Conservation (phyloP, 2,329 filamentous ascomycete genomes). For the Ascosphaera aggregata region DNA sequence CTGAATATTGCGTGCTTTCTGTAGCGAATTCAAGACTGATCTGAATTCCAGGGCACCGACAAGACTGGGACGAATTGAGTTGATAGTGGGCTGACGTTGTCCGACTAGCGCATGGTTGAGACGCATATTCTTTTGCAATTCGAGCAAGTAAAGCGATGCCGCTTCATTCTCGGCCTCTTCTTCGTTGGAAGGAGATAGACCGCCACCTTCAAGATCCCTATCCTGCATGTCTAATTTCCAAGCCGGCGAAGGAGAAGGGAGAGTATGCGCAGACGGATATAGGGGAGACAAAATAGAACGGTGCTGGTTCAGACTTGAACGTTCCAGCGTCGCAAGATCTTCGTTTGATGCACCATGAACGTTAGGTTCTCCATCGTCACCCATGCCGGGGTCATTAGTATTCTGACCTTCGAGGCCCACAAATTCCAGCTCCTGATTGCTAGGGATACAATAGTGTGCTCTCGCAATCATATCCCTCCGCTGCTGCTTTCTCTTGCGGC, state of each 20-base stretch:
- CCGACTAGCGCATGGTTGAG: slow-evolving; percentile 44
- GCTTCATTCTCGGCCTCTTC: slow-evolving; percentile 33
- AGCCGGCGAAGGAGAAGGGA: neutral
- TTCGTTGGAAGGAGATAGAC: slow-evolving; percentile 19
- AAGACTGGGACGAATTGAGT: slow-evolving; percentile 74
- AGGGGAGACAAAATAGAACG: neutral
- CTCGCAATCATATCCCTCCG: slow-evolving; percentile 49
- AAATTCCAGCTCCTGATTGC: slow-evolving; percentile 33
- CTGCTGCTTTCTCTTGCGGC: slow-evolving; percentile 35
- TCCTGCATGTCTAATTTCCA: neutral
- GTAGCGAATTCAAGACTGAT: slow-evolving; percentile 67
- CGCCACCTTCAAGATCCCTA: neutral
- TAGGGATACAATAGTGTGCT: slow-evolving; percentile 44
- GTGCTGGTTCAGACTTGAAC: slow-evolving; percentile 15
- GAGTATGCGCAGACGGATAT: neutral
- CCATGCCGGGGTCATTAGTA: slow-evolving; percentile 17
- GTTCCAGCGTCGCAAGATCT: slow-evolving; percentile 40
- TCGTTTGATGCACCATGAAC: slow-evolving; percentile 28
- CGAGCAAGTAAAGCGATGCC: slow-evolving; percentile 41
- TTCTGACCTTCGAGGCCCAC: slow-evolving; percentile 33
- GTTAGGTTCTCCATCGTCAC: slow-evolving; percentile 21
- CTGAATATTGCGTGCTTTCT: slow-evolving; percentile 56
- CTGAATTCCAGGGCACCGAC: slow-evolving; percentile 87
- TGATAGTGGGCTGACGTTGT: slow-evolving; percentile 49
- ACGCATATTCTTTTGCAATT: slow-evolving; percentile 85